Evolutionary conservation across 768 basidiomycete genomes (phyloP), one percentile per base, ranked within the genome.

Genomic region (Auricularia sp.): DNA sequence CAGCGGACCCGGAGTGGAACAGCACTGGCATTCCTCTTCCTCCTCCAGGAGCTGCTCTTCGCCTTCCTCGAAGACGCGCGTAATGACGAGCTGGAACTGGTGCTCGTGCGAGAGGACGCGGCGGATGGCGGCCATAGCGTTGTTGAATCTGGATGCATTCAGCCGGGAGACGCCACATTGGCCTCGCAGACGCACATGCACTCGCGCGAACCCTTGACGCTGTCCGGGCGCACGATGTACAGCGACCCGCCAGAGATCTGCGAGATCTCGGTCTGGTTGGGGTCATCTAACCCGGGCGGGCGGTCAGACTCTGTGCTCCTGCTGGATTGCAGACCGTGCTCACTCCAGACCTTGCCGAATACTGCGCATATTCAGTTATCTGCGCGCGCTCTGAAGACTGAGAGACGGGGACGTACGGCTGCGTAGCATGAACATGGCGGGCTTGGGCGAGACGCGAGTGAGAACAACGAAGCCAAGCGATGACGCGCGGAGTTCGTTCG

Each of bases 1-100:
- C 47, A 29, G 42, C 23, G 21, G 53, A 23, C 66, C 56, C 59
- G 33, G 8, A 18, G 61, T 66, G n/a, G 61, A 36, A 44, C 42
- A 85, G 69, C 67, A 88, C 89, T 89, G 12, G 64, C 42, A 59
- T 77, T 91, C 88, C 65, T 93, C 93, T 74, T 96, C 93, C 69
- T 98, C 96, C 70, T 97, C 94, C 18, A 98, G 77, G 51, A 98
- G 74, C 70, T 96, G 90, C 74, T 96, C 93, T 72, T 98, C 95
- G 2, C 93, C 97, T 67, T 98, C 96, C 69, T 98, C 93, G 71
- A 91, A 98, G 1, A 97, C 94, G 66, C 95, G 82, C n/a, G 94
- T 97, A 63, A 98, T 87, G 10, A 97, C 95, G 10, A 99, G 83
- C 73, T 98, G 91, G 72, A 88, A 91, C 75, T 85, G 87, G 80